These are phyloP conservation scores for Saccharomycopsis crataegensis DNA, from an alignment of 1,139 yeast species.

Conservation along the genomic window DNA sequence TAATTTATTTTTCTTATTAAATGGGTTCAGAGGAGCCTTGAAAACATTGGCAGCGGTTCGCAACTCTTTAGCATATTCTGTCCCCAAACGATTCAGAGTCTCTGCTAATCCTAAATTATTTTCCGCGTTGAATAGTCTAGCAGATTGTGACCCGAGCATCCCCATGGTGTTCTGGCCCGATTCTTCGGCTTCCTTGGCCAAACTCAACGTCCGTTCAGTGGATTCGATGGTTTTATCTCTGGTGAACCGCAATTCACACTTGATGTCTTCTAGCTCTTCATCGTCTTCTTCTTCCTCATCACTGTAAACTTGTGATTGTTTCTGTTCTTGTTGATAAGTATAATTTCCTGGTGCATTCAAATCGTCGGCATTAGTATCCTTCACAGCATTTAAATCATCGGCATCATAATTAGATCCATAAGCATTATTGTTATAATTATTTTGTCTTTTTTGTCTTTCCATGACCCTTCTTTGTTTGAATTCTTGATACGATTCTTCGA, in stretches of 20 bases:
- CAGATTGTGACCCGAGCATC: slow-evolving; percentile 88
- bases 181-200: slow-evolving; percentile 90
- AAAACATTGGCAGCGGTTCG: slow-evolving; percentile 76
- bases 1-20: slow-evolving; percentile 71
- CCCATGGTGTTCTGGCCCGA: slow-evolving; percentile 88
- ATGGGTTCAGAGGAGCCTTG: slow-evolving; percentile 80
- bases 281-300: slow-evolving; percentile 56
- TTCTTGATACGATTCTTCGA: slow-evolving; percentile 17
- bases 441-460: neutral
- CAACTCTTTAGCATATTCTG: slow-evolving; percentile 75
- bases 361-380: neutral
- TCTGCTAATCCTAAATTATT: slow-evolving; percentile 69
- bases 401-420: neutral
- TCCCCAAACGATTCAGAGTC: slow-evolving; percentile 72
- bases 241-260: slow-evolving; percentile 75
- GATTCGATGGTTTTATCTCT: slow-evolving; percentile 84
- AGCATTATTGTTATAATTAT: neutral
- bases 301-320: slow-evolving; percentile 28
- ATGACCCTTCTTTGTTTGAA: slow-evolving; percentile 12
- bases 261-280: slow-evolving; percentile 84
- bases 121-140: slow-evolving; percentile 73
- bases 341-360: neutral
- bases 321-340: slow-evolving; percentile 24
- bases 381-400: slow-evolving; percentile 10
- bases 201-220: slow-evolving; percentile 76